Conservation (phyloP, 768 basidiomycete species). For the Boletus bicolor region DNA sequence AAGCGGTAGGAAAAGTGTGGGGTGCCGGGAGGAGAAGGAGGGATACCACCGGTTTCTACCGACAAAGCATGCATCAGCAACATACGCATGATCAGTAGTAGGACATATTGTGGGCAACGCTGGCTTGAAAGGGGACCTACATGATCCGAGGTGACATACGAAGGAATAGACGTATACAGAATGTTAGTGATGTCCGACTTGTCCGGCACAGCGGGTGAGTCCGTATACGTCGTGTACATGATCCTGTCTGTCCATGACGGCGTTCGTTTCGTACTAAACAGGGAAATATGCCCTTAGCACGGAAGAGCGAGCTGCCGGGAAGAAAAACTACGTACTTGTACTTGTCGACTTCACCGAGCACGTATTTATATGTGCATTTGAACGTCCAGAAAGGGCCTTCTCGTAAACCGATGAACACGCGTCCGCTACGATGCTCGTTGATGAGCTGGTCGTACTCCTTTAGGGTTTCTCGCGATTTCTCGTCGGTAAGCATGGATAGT, state of each 20-base stretch:
- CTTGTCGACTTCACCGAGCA: conserved; percentile 74
- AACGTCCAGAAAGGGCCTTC: conserved; percentile 90
- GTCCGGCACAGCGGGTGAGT: conserved; percentile 51
- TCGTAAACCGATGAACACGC: conserved; percentile 64
- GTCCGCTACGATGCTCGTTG: conserved; percentile 59
- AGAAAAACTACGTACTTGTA: conserved; percentile 55
- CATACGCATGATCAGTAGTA: neutral
- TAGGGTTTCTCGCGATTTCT: conserved; percentile 53
- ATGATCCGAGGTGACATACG: conserved; percentile 89
- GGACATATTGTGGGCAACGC: neutral
- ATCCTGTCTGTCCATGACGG: conserved; percentile 96
- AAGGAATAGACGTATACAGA: conserved; percentile 76
- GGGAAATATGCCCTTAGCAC: conserved; percentile 2
- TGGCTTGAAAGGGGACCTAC: conserved; percentile 39
- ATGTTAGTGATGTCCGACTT: conserved; percentile 58
- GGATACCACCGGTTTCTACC: conserved; percentile 82
- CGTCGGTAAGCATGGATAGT: conserved; percentile 42
- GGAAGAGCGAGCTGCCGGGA: neutral
- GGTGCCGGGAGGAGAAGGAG: conserved; percentile 61
- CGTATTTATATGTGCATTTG: conserved; percentile 89
- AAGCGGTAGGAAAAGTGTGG: conserved; percentile 19
- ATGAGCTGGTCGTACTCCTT: conserved; percentile 74
- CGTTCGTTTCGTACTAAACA: conserved; percentile 56
- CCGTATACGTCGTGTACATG: conserved; percentile 74
- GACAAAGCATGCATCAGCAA: neutral